Base-by-base conservation (phyloP, 768 basidiomycete genomes). In the Boletus huronensis region DNA sequence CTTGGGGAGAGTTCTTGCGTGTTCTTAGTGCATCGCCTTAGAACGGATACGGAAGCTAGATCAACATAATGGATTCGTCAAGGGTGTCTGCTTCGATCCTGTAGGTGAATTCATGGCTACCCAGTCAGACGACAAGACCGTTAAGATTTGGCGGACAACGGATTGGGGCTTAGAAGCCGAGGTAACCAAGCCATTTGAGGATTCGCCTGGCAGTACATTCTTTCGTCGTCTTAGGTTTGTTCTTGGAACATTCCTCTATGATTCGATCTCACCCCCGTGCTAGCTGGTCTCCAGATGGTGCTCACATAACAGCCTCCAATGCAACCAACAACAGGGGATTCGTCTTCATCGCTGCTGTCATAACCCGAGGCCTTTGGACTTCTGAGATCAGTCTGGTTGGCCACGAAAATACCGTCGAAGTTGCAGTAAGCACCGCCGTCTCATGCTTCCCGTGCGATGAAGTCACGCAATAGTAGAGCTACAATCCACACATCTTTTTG, bases 251-350 rank as follows among this genome's bases (percentile, higher is more conserved):
- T 44, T 41, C 25, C 6, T 25, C 14, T 34, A 26, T 19, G 36
- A 29, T 19, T n/a, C 3, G 16, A 39, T 26, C 54, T 52, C 45
- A 62, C 31, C 13, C 6, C 26, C 19, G 36, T 58, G 7, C 3
- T 57, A 97, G 95, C 63, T 99, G 97, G 97, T 98, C 95, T 1
- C 97, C 97, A 2, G 97, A 98, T 65, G 97, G 97, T n/a, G 91
- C 96, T 2, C 93, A 97, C 67, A 93, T 99, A 55, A 97, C 94
- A 5, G 92, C 95, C 1, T 96, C 96, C 1, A 98, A 98, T 65
- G 93, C 95, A 2, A 98, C 94, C 48, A 98, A 98, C 69, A 92
- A 91, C 63, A 86, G 88, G 59, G 95, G 95, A 19, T 94, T 93
- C 53, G 95, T 98, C 6, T 99, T 98, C 68, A 96, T 98, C 41